A percentile compares a stretch with the other conserved stretches of the same genome.
phyloP scores from a whole-genome alignment of 2,329 filamentous ascomycete genomes.

The Colletotrichum tofieldiae region DNA sequence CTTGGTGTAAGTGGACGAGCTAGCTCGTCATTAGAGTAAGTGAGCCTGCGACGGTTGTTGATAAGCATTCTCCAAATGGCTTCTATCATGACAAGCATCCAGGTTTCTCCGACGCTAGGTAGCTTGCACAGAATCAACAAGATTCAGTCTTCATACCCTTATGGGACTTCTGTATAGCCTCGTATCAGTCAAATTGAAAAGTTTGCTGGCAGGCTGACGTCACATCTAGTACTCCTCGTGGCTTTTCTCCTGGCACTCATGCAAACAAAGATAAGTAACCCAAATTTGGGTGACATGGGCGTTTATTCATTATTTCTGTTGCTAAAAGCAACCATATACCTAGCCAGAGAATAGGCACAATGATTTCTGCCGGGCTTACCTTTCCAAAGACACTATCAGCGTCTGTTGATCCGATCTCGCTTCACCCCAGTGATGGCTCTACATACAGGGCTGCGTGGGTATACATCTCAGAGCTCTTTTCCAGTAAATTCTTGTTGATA shows the following conservation, averaged over 20 bases:
- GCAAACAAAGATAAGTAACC: not conserved
- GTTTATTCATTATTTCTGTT: not conserved
- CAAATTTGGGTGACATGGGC: not conserved
- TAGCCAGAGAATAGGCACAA: not conserved
- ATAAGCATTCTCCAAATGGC: not conserved
- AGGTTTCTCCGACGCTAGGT: not conserved
- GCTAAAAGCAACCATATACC: no score
- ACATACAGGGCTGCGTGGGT: not conserved
- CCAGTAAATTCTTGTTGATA: not conserved
- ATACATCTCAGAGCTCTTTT: not conserved
- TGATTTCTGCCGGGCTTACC: not conserved
- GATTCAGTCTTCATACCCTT: not conserved
- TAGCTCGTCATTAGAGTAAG: accelerated
- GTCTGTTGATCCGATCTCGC: not conserved
- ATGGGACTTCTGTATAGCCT: not conserved
- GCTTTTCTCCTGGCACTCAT: not conserved
- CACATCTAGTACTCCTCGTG: no score
- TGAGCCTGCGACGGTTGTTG: not conserved
- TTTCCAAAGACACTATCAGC: not conserved
- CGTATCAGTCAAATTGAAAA: not conserved
- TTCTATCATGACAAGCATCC: not conserved
- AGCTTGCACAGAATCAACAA: not conserved
- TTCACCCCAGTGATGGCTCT: not conserved
- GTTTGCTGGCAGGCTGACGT: not conserved
- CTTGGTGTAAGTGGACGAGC: not conserved